Evolutionary conservation across 352 stramenopile species (phyloP), one percentile per base, ranked within the genome.

Genomic region (Stephanocyclus meneghinianus): DNA sequence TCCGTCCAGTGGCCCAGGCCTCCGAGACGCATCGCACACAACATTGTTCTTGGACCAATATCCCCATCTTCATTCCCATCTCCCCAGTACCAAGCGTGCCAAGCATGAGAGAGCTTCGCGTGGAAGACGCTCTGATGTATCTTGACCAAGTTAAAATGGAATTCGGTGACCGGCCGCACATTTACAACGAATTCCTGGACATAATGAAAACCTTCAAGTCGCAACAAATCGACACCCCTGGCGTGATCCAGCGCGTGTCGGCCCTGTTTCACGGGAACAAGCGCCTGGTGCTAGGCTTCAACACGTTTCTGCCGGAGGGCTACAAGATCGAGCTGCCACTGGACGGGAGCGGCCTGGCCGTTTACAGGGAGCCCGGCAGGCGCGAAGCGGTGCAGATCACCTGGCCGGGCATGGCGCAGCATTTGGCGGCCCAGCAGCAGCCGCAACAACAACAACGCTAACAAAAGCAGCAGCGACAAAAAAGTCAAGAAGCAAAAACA

Each of bases 201-300:
- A 98, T 99, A 71, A 99, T 99, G 97, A 99, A 99, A 92, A 98
- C 98, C 50, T 99, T 99, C 85, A 99, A 99, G 81, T 97, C 96
- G 2, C 91, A 95, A 78, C 87, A 85, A 37, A 99, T 99, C 63
- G 96, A 99, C 87, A 99, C 97, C 0, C 97, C 97, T 1, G 97
- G 97, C 1, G 97, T 99, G 0, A 99, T 99, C 83, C 84, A 97
- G 8, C 93, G 96, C n/a, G 97, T 99, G 1, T 98, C 96, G 0
- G 97, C 94, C 57, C 92, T 99, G 7, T 99, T 99, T 87, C 95
- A 97, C 35, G 97, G 97, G 16, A 98, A 99, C 81, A 96, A 97
- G 73, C 97, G 97, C 67, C 87, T 99, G 44, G 99, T 99, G 59
- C 84, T 99, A 32, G 93, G 97, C 30, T 99, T 99, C 83, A 99